A percentile compares a stretch with the other conserved stretches of the same genome.
phyloP scores from a whole-genome alignment of 2,329 filamentous ascomycete species.

The Diaporthe citrichinensis region DNA sequence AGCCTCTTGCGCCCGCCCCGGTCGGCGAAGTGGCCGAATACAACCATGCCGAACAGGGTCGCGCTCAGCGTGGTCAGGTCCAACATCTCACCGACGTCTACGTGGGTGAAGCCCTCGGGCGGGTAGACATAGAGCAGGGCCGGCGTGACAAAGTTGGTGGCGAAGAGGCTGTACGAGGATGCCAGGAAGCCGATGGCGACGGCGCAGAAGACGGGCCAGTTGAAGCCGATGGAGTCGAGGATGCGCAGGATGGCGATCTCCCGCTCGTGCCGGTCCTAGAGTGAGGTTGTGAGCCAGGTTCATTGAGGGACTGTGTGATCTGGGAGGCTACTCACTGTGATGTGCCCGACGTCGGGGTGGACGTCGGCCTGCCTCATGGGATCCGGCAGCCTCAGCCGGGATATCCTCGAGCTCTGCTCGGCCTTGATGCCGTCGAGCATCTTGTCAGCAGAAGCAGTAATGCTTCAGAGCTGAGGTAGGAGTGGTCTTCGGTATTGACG shows the following conservation, averaged over 20 bases:
- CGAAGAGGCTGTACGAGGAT: conserved; percentile 49
- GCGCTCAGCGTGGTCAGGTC: conserved; percentile 36
- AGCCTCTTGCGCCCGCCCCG: conserved; percentile 41
- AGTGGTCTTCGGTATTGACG: neutral
- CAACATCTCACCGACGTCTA: conserved; percentile 35
- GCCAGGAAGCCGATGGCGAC: conserved; percentile 49
- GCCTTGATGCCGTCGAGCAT: conserved; percentile 23
- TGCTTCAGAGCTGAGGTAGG: neutral
- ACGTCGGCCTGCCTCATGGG: conserved; percentile 30
- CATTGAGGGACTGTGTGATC: too few relatives aligned
- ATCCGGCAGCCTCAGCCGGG: conserved; percentile 15
- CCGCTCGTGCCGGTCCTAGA: conserved; percentile 27
- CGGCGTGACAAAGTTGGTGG: conserved; percentile 48
- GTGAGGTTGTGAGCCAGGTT: neutral
- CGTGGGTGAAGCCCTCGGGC: neutral
- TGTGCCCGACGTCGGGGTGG: conserved; percentile 29
- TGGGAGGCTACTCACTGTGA: neutral
- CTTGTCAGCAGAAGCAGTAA: neutral
- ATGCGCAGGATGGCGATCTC: conserved; percentile 37
- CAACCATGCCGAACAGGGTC: conserved; percentile 39
- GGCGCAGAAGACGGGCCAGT: conserved; percentile 47
- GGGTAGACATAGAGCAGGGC: conserved; percentile 48
- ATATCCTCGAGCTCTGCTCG: conserved; percentile 25
- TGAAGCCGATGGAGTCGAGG: conserved; percentile 45
- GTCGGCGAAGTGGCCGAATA: conserved; percentile 40